phyloP scores from a whole-genome alignment of 768 basidiomycete species.

The Porphyrellus cyaneotinctus region DNA sequence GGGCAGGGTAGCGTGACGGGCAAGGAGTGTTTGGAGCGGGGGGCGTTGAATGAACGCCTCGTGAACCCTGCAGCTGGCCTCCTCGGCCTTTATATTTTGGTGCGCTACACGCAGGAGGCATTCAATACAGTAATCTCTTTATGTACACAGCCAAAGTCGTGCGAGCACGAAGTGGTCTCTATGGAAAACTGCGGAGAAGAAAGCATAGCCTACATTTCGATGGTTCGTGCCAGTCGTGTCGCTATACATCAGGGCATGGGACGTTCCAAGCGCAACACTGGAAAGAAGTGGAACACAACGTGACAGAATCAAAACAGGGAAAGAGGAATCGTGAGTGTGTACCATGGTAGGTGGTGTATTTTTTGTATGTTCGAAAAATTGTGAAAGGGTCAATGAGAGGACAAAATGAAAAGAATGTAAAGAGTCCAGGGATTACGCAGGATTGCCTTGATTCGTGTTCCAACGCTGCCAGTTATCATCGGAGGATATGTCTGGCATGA shows the following conservation, averaged over 20 bases:
- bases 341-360: no score
- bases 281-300: not conserved
- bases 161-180: not conserved
- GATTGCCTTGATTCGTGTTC: conserved; percentile 10
- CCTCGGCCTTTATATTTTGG: not conserved
- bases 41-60: not conserved
- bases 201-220: not conserved
- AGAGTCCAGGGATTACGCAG: not conserved
- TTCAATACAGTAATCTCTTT: not conserved
- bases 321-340: not conserved
- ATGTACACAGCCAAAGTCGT: no score
- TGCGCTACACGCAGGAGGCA: not conserved
- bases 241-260: not conserved
- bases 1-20: not conserved
- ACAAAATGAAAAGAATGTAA: conserved; percentile 12
- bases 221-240: not conserved
- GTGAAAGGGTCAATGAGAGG: not conserved
- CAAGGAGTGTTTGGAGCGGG: not conserved
- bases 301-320: not conserved
- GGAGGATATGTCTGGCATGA: conserved; percentile 6
- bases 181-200: not conserved
- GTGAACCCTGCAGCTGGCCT: not conserved
- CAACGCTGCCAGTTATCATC: conserved; percentile 22
- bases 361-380: conserved; percentile 1
- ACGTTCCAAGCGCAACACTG: not conserved